Base-by-base conservation (phyloP, 148 eudicot genomes). In the Chenopodium berlandieri region DNA sequence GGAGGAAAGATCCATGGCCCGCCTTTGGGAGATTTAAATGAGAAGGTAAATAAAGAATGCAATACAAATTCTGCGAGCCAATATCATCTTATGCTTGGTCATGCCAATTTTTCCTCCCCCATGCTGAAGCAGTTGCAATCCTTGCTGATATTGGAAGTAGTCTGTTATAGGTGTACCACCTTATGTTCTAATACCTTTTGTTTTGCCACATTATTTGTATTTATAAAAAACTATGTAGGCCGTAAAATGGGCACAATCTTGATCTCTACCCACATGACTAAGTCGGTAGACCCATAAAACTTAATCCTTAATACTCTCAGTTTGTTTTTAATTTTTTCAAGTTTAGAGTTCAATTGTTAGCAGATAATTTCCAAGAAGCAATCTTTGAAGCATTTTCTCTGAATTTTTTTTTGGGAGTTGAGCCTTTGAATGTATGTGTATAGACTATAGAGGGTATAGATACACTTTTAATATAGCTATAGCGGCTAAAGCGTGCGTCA, bases 1-100 rank as follows among this genome's bases (percentile, higher is more conserved):
- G 99, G 99, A 80, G 99, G 98, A 71, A 89, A 85, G 84, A 88
- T 96, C 54, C 98, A 94, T 80, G 98, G 99, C 47, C 99, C 97
- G 44, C 95, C 99, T 65, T 81, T 96, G 37, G 99, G 94, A 72
- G 94, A 96, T 87, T 86, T 96, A 73, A 92, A 96, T 82, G 97
- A 94, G 86, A 96, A 96, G 98, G 99, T 87, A 89, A 86, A 60
- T 19, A 40, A 40, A 40, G 44, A 32, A 32, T 40, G 44, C 44
- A 40, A 40, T 40, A 4, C 9, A 73, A 73, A 73, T 1, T n/a
- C n/a, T 70, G 47, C 17, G 16, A 70, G 71, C 31, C 30, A 23
- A 65, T 22, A 9, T 8, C 27, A 65, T n/a, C 13, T 58, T 58
- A 58, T 13, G 16, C 63, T 58, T 58, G 63, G 6, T 58, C 62